A percentile compares a stretch with the other conserved stretches of the same genome.
Conservation (phyloP, 768 basidiomycete species). For the Coprinellus micaceus region DNA sequence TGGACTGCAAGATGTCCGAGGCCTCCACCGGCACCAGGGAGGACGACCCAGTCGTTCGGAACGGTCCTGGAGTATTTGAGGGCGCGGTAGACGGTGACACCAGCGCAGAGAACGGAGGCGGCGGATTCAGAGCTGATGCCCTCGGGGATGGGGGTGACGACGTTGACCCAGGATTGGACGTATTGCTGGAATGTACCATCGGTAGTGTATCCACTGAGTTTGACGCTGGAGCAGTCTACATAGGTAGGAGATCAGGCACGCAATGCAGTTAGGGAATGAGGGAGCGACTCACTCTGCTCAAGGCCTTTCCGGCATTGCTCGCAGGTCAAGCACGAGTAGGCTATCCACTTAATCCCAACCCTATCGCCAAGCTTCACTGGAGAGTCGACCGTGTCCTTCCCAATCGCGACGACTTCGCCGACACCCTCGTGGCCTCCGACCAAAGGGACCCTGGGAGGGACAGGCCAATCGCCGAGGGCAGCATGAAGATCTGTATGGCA, state of each 20-base stretch:
- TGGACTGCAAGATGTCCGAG: constrained; percentile 83
- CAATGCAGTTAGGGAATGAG: neutral
- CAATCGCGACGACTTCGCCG: constrained; percentile 78
- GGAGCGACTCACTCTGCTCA: constrained; percentile 59
- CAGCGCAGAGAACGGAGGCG: constrained; percentile 76
- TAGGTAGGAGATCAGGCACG: neutral
- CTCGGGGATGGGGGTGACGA: constrained; percentile 80
- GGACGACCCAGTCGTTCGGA: constrained; percentile 71
- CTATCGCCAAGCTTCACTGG: constrained; percentile 73
- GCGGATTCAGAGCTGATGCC: constrained; percentile 60
- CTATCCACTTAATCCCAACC: constrained; percentile 83
- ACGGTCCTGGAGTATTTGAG: constrained; percentile 65
- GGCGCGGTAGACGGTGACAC: constrained; percentile 83
- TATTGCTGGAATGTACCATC: constrained; percentile 79
- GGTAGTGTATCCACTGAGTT: constrained; percentile 66
- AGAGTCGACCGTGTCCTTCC: constrained; percentile 50
- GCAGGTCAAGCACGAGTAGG: constrained; percentile 70
- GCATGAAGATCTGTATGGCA: constrained; percentile 86
- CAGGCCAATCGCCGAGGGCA: constrained; percentile 76
- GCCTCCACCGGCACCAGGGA: constrained; percentile 79
- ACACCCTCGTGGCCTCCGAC: constrained; percentile 87
- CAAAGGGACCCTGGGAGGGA: constrained; percentile 58
- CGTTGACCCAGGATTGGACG: constrained; percentile 65
- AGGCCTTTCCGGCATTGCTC: constrained; percentile 73
- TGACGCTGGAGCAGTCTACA: constrained; percentile 55